These are phyloP conservation scores for Macrocystidia cucumis DNA, from an alignment of 1,284 basidiomycete species.

Conservation along the genomic window DNA sequence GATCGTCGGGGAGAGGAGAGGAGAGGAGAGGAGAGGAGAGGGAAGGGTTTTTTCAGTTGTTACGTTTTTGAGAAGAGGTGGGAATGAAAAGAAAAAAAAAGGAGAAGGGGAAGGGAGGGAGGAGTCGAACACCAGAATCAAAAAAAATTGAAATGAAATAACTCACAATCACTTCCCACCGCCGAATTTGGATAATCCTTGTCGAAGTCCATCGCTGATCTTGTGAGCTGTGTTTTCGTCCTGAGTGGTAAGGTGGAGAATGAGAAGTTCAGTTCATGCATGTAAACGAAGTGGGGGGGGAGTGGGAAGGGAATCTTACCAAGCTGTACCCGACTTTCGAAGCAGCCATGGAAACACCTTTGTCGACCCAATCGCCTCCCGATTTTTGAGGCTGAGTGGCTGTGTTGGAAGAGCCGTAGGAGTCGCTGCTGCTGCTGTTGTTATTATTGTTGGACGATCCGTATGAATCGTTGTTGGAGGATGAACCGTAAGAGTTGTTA, in stretches of 20 bases:
- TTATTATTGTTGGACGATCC: slow-evolving; percentile 8
- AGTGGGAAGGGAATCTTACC: slow-evolving; percentile 22
- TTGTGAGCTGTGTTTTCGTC: slow-evolving; percentile 24
- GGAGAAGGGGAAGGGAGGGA: too few relatives aligned
- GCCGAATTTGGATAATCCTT: slow-evolving; percentile 31
- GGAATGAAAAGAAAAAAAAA: too few relatives aligned
- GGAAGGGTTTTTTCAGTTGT: too few relatives aligned
- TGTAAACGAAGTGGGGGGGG: neutral
- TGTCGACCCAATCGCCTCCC: slow-evolving; percentile 26
- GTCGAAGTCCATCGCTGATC: slow-evolving; percentile 26
- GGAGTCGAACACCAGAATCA: too few relatives aligned
- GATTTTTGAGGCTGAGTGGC: slow-evolving; percentile 10
- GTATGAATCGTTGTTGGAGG: slow-evolving; percentile 16
- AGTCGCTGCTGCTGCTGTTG: too few relatives aligned
- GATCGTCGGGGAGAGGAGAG: too few relatives aligned
- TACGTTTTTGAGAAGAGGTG: too few relatives aligned
- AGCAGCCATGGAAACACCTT: slow-evolving; percentile 33
- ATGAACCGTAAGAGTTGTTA: neutral
- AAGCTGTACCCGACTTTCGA: slow-evolving; percentile 37
- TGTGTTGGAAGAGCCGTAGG: slow-evolving; percentile 8
- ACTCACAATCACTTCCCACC: slow-evolving; percentile 16
- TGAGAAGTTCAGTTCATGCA: too few relatives aligned
- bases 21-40: too few relatives aligned
- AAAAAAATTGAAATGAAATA: neutral
- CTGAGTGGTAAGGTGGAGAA: slow-evolving; percentile 10